phyloP scores from a whole-genome alignment of 1,139 yeast genomes.

The Kazachstania sp. region DNA sequence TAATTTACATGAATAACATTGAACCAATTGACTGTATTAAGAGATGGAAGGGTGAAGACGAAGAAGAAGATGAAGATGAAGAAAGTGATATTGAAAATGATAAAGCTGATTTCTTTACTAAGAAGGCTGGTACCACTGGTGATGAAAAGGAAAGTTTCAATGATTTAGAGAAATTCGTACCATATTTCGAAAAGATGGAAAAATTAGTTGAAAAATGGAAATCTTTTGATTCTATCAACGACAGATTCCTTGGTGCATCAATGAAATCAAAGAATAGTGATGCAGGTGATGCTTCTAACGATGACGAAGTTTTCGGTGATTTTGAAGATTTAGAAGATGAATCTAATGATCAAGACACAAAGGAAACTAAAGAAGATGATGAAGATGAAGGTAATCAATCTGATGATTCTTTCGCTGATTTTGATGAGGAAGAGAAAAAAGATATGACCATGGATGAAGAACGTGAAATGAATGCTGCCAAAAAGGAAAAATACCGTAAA shows the following conservation, averaged over 20 bases:
- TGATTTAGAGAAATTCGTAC: constrained; percentile 32
- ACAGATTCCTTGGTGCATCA: constrained; percentile 64
- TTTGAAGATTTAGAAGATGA: constrained; percentile 61
- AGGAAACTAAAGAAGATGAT: constrained; percentile 12
- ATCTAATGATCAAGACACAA: constrained; percentile 13
- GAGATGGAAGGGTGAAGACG: constrained; percentile 61
- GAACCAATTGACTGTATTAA: constrained; percentile 66
- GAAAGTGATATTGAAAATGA: constrained; percentile 45
- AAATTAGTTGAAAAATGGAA: constrained; percentile 48
- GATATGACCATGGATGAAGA: constrained; percentile 54
- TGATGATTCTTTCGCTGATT: constrained; percentile 48
- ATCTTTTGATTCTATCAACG: constrained; percentile 39
- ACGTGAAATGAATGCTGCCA: constrained; percentile 74
- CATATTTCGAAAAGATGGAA: constrained; percentile 41
- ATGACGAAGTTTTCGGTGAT: constrained; percentile 61
- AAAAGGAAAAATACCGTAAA: constrained; percentile 76
- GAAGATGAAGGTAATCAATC: constrained; percentile 30
- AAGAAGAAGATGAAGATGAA: constrained; percentile 38
- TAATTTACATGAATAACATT: constrained; percentile 69
- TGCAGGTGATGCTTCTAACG: constrained; percentile 35
- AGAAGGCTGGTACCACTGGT: constrained; percentile 25
- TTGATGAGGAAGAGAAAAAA: constrained; percentile 38
- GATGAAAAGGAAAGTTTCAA: constrained; percentile 14
- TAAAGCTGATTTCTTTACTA: constrained; percentile 60
- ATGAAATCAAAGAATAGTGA: constrained; percentile 32